Evolutionary conservation across 495 filamentous ascomycete genomes (phyloP).

Genomic region (Trichoderma virens): DNA sequence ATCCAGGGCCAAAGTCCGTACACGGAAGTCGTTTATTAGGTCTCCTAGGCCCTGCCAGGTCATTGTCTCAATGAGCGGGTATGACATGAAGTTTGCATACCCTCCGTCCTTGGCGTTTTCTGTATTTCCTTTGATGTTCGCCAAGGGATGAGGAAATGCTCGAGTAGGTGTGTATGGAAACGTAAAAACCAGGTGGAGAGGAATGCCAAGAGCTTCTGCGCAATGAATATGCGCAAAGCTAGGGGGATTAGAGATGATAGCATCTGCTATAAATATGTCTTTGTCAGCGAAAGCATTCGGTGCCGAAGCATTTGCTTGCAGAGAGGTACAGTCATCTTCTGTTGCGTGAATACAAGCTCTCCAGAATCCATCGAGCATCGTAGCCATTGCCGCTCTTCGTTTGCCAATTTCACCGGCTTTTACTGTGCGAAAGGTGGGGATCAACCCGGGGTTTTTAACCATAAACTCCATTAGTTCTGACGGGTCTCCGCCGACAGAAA

Average conservation of each 20-base stretch:
- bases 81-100: slow-evolving; percentile 66
- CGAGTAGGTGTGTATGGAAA: slow-evolving; percentile 65
- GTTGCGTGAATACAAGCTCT: slow-evolving; percentile 60
- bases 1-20: slow-evolving; percentile 56
- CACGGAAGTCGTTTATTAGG: slow-evolving; percentile 64
- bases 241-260: slow-evolving; percentile 78
- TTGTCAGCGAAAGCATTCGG: slow-evolving; percentile 29
- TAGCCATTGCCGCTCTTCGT: slow-evolving; percentile 57
- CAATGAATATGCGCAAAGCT: slow-evolving; percentile 76
- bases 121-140: slow-evolving; percentile 58
- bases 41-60: slow-evolving; percentile 75
- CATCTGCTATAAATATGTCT: slow-evolving; percentile 74
- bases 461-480: slow-evolving; percentile 78
- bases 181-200: slow-evolving; percentile 78
- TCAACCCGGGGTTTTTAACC: slow-evolving; percentile 77
- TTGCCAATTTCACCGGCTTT: slow-evolving; percentile 59
- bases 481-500: slow-evolving; percentile 71
- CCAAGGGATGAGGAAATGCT: slow-evolving; percentile 64
- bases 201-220: slow-evolving; percentile 72
- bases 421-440: slow-evolving; percentile 61
- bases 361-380: slow-evolving; percentile 75
- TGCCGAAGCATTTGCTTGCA: slow-evolving; percentile 43
- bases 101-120: slow-evolving; percentile 50
- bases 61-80: slow-evolving; percentile 70
- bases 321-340: slow-evolving; percentile 46